Evolutionary conservation across 441 rosid species (phyloP), one percentile per base, ranked within the genome.

Genomic region (Populus tomentosa): DNA sequence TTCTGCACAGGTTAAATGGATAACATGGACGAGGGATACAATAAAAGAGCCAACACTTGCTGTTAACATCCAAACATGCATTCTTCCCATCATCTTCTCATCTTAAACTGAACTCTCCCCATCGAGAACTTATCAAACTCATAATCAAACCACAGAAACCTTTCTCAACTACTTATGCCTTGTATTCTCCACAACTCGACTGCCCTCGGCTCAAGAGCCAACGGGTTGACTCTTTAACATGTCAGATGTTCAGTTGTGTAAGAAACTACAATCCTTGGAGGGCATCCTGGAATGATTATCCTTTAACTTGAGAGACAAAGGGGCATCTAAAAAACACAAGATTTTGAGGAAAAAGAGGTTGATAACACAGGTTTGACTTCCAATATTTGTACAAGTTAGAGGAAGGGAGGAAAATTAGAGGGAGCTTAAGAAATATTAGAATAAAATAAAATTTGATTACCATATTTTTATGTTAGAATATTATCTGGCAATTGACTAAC

Each of bases 11-110:
- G 78, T 66, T 32, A 87, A 86, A 77, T 23, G 82, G 81, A 83
- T 30, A 14, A 85, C 76, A 46, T 81, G 53, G 77, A 84, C 64
- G 36, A 88, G 80, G 84, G 84, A 86, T 71, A 83, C 38, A 59
- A 76, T 50, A 16, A 75, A 71, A 56, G 70, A 80, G 61, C 21
- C 79, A 79, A 78, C 73, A 72, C 69, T n/a, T 80, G 74, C 81
- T 70, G 56, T 46, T 46, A 78, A 71, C 24, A 68, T 77, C 89
- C 84, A 74, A 72, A 3, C 46, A 64, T 78, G 76, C 85, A 77
- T 70, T 71, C 84, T 74, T 84, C 42, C 89, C 91, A 85, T 90
- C 88, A 85, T 88, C 87, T 70, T 79, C 85, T 86, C 88, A 84
- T 86, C 82, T 81, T 79, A 76, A 81, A 75, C 73, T 74, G 87